Percentiles rank a stretch among this genome's conserved stretches.
These are phyloP conservation scores for Coemansia javaensis DNA, from an alignment of 192 early-diverging fungal species.

Conservation along the genomic window DNA sequence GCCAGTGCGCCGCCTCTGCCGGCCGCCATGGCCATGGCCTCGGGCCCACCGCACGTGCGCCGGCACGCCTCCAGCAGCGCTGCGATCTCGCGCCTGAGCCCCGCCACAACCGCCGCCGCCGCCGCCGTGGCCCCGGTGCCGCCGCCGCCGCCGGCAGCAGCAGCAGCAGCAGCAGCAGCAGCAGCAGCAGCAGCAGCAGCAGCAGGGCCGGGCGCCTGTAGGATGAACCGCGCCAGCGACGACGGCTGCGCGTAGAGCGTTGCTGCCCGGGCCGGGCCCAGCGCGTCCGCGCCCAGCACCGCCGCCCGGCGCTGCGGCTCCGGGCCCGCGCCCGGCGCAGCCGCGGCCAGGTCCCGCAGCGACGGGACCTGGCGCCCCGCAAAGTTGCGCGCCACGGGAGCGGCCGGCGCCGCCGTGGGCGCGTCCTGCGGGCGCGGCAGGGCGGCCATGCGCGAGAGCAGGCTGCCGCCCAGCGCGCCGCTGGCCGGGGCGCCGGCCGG, in stretches of 20 bases:
- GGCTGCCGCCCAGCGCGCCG: constrained; percentile 1
- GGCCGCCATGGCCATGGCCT: too few relatives aligned
- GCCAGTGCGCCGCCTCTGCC: neutral
- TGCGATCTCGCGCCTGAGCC: constrained; percentile 18
- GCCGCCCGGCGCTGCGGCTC: constrained; percentile 5
- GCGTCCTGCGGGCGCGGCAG: neutral
- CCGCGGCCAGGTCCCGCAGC: constrained; percentile 5
- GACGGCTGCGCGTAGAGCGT: constrained; percentile 39
- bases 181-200: too few relatives aligned
- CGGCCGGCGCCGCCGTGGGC: neutral
- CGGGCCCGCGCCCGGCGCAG: neutral
- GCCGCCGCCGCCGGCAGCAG: neutral
- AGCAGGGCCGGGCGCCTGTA: too few relatives aligned
- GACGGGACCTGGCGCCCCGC: constrained; percentile 24
- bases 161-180: too few relatives aligned
- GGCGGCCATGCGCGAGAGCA: constrained; percentile 13
- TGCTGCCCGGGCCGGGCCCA: constrained; percentile 1
- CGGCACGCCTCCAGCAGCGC: constrained; percentile 5
- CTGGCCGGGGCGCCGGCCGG: neutral
- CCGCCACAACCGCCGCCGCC: neutral
- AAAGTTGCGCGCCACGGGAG: constrained; percentile 23
- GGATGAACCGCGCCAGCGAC: constrained; percentile 38
- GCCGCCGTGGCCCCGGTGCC: neutral
- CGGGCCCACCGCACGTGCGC: neutral
- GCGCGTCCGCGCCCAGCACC: constrained; percentile 1